These are phyloP conservation scores for Trypanosoma cruzi DNA, from an alignment of 208 protist genomes.

Conservation along the genomic window DNA sequence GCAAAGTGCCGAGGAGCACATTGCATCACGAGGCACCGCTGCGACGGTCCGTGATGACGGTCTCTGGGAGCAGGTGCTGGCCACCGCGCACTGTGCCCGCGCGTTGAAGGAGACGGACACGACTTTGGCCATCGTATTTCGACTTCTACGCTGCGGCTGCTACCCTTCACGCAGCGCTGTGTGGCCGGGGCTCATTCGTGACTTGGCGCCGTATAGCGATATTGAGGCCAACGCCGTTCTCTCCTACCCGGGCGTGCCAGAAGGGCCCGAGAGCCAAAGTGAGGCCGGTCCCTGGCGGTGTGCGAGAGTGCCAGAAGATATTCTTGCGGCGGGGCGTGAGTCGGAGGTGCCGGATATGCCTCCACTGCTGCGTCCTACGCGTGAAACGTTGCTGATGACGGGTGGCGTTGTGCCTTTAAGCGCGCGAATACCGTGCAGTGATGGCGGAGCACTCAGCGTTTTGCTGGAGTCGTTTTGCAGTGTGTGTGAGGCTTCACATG, in stretches of 20 bases:
- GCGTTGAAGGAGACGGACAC: conserved; percentile 75
- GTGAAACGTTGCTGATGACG: conserved; percentile 78
- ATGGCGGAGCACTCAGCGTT: conserved; percentile 38
- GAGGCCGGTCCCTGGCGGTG: neutral
- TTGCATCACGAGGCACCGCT: neutral
- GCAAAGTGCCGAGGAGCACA: conserved; percentile 27
- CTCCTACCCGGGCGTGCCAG: conserved; percentile 52
- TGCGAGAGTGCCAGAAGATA: neutral
- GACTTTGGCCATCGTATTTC: conserved; percentile 43
- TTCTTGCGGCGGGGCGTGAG: neutral
- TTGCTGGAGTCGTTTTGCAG: conserved; percentile 46
- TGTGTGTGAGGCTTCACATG: neutral
- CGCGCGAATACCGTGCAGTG: conserved; percentile 49
- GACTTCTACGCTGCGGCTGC: conserved; percentile 33
- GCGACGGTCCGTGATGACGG: neutral
- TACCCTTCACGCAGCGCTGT: conserved; percentile 25
- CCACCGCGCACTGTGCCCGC: conserved; percentile 36
- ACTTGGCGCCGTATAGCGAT: conserved; percentile 54
- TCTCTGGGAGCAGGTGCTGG: conserved; percentile 55
- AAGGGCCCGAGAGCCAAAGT: conserved; percentile 9
- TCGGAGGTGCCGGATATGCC: neutral
- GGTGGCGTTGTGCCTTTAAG: conserved; percentile 85
- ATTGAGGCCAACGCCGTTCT: conserved; percentile 61
- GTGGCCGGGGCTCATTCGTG: conserved; percentile 54
- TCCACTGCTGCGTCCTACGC: conserved; percentile 40